phyloP scores from a whole-genome alignment of 257 asterid species.

The Forsythia viridissima region DNA sequence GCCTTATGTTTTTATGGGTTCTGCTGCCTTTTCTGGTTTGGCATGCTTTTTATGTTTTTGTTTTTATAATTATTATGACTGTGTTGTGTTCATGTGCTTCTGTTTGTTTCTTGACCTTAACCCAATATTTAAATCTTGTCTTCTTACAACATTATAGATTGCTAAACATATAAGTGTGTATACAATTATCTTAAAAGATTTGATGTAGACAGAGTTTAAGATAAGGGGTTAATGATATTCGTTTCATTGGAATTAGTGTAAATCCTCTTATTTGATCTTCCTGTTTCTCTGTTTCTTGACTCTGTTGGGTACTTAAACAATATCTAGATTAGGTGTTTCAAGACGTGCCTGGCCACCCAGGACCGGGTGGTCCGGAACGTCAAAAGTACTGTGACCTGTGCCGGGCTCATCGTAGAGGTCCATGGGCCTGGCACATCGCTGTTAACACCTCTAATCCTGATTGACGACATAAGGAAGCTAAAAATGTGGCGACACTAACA shows the following conservation, averaged over 20 bases:
- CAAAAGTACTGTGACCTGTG: too few relatives aligned
- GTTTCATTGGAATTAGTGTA: constrained; percentile 5
- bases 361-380: not conserved
- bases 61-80: constrained; percentile 11
- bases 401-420: not conserved
- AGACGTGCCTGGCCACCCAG: not conserved
- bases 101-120: constrained; percentile 1
- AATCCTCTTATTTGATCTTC: constrained; percentile 10
- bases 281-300: not conserved
- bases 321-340: too few relatives aligned
- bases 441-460: too few relatives aligned
- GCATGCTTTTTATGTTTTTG: not conserved
- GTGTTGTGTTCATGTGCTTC: constrained; percentile 34
- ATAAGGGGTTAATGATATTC: not conserved
- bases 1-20: constrained; percentile 36
- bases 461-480: too few relatives aligned
- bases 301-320: too few relatives aligned
- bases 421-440: too few relatives aligned
- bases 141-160: constrained; percentile 18
- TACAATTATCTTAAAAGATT: not conserved
- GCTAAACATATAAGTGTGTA: not conserved
- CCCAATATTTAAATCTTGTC: not conserved
- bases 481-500: too few relatives aligned
- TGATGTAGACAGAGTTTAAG: not conserved
- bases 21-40: constrained; percentile 19